Percentiles rank a stretch among this genome's conserved stretches.
Evolutionary conservation across 2,329 filamentous ascomycete genomes (phyloP).

Genomic region (Diaporthe sp.): DNA sequence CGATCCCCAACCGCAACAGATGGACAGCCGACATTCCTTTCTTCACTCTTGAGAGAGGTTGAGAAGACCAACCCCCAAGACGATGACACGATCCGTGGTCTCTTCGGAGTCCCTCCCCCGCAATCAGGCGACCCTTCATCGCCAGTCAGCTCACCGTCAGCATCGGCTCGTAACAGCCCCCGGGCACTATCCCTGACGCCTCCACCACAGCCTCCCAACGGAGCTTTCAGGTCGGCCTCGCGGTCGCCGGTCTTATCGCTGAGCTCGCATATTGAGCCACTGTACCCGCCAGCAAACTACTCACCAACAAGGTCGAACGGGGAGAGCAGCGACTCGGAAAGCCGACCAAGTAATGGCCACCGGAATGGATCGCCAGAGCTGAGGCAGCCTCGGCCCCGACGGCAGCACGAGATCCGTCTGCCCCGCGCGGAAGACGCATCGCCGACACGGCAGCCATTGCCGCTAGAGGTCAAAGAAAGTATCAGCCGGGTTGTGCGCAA

Average conservation of each 20-base stretch:
- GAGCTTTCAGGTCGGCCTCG: conserved; percentile 67
- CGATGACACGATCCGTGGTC: conserved; percentile 60
- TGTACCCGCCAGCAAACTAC: conserved; percentile 80
- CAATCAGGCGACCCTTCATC: conserved; percentile 45
- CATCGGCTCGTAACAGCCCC: conserved; percentile 74
- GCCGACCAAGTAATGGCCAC: conserved; percentile 35
- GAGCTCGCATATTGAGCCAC: conserved; percentile 77
- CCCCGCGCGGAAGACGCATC: conserved; percentile 71
- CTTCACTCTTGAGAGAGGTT: conserved; percentile 88
- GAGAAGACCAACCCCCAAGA: conserved; percentile 72
- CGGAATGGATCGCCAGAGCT: conserved; percentile 54
- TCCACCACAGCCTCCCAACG: conserved; percentile 63
- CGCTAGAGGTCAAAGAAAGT: conserved; percentile 85
- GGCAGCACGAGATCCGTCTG: conserved; percentile 53
- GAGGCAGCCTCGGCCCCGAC: conserved; percentile 62
- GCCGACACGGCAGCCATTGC: conserved; percentile 73
- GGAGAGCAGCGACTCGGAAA: conserved; percentile 59
- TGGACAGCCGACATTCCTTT: conserved; percentile 81
- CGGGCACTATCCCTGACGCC: conserved; percentile 76
- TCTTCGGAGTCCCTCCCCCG: conserved; percentile 47
- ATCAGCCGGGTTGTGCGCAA: conserved; percentile 89
- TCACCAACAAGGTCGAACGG: conserved; percentile 65
- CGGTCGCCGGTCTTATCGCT: conserved; percentile 70
- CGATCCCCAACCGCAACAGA: conserved; percentile 48
- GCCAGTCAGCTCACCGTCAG: conserved; percentile 68